Evolutionary conservation across 768 basidiomycete genomes (phyloP), one percentile per base, ranked within the genome.

Genomic region (Epithele typhae): DNA sequence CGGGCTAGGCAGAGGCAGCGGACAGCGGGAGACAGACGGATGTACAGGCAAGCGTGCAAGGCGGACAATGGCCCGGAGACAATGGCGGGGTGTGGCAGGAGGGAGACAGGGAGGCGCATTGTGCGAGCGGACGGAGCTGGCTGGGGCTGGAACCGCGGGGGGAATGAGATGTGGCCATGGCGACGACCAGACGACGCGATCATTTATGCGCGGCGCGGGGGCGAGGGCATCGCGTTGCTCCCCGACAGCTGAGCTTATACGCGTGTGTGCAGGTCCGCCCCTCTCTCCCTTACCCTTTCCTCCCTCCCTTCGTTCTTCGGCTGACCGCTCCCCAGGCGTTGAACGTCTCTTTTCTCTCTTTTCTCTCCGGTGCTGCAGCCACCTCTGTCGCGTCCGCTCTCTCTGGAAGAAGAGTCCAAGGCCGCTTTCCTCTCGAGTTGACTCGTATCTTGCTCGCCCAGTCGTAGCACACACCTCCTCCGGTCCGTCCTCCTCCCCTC

Each of bases 271-370:
- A 48, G 55, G 56, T 52, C 22, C 36, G 56, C 43, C 27, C 37
- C 33, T 43, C 44, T 34, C 39, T 37, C 40, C 43, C 40, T 40
- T 41, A 39, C 38, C 49, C 52, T 41, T 40, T 45, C 51, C 38
- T 48, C 54, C 46, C 41, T 53, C 58, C 58, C 55, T 62, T 63
- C 61, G 53, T 65, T 56, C 49, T 49, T 57, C 58, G 55, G 58
- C 61, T 64, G 59, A 63, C 65, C 51, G 54, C 62, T 65, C 61
- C 58, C 55, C 53, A 70, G 82, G 70, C 84, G 84, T 86, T 79
- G 84, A 85, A 63, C 84, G 83, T 80, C 81, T 64, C 69, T 67
- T 59, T 52, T 57, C 61, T 60, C 60, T 67, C 70, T 60, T 67
- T 61, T 63, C 64, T n/a, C n/a, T n/a, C 59, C 43, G 72, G 72